phyloP scores from a whole-genome alignment of 805 yeast genomes.

The Yamadazyma sp. region DNA sequence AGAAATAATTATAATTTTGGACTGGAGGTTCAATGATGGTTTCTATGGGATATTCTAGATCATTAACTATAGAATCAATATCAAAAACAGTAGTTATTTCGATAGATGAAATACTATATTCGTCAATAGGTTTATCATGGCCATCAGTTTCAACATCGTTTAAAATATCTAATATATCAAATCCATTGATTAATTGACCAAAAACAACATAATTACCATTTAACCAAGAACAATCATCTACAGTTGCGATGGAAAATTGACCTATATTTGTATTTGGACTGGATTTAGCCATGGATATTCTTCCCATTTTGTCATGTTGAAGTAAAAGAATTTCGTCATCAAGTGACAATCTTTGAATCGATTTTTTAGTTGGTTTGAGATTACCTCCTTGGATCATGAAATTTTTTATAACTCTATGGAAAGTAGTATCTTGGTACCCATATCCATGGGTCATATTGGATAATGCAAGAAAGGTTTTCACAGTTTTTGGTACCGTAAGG shows the following conservation, averaged over 20 bases:
- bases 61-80: slow-evolving; percentile 8
- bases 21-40: slow-evolving; percentile 11
- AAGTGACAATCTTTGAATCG: slow-evolving; percentile 46
- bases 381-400: slow-evolving; percentile 43
- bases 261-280: slow-evolving; percentile 48
- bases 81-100: slow-evolving; percentile 9
- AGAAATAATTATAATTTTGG: slow-evolving; percentile 8
- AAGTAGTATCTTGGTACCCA: slow-evolving; percentile 71
- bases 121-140: slow-evolving; percentile 18
- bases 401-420: slow-evolving; percentile 35
- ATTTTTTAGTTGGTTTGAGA: slow-evolving; percentile 55
- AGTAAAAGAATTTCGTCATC: slow-evolving; percentile 62
- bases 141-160: slow-evolving; percentile 11
- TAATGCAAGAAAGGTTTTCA: slow-evolving; percentile 30
- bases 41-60: slow-evolving; percentile 11
- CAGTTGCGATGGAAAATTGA: slow-evolving; percentile 41
- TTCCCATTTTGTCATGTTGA: slow-evolving; percentile 71
- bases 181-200: slow-evolving; percentile 86
- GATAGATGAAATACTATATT: slow-evolving; percentile 15
- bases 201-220: slow-evolving; percentile 95
- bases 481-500: slow-evolving; percentile 53
- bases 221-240: slow-evolving; percentile 34
- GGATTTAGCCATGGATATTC: slow-evolving; percentile 83
- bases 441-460: slow-evolving; percentile 25
- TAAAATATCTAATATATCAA: slow-evolving; percentile 64